Evolutionary conservation across 2,329 filamentous ascomycete genomes (phyloP), one percentile per base, ranked within the genome.

Genomic region (Penicillium thymicola): DNA sequence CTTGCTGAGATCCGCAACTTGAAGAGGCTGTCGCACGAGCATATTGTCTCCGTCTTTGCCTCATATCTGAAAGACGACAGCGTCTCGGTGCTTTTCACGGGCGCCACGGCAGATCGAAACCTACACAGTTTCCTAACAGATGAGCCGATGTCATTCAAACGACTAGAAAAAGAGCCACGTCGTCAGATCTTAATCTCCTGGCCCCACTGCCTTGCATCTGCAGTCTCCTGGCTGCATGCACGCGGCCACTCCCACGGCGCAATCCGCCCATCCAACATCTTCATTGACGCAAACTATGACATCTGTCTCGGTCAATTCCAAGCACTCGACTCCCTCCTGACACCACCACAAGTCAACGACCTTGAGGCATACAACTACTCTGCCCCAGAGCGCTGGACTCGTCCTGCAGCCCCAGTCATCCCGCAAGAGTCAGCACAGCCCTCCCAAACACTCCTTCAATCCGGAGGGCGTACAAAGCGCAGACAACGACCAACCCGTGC

Each of bases 261-360:
- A 2, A 85, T 87, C 56, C 76, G 81, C 16, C 85, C 84, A 2
- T 84, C 82, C 2, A 86, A 85, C 58, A 81, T 87, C 41, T 73
- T 85, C 34, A 74, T 87, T 54, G 80, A 85, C 57, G 72, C 78
- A n/a, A 72, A 78, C 30, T 84, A 82, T 60, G 72, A 74, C 13
- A 82, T 87, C 50, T 82, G 79, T 11, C 80, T 87, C 37, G 81
- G 82, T 47, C 81, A 86, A 55, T 80, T 85, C 57, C 82, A 82
- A 44, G 80, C 77, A 8, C 70, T 86, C 10, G 77, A 79, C 58
- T 81, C 79, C 0, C 78, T 86, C 28, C 78, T 84, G 37, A 75
- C 75, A 48, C 80, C 78, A 44, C 81, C 81, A 56, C 81, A 78
- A 57, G 71, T 75, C 16, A 78, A 82, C 57, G 79, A 82, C 46